Conservation (phyloP, 768 basidiomycete species). For the Neoboletus brunneissimus region DNA sequence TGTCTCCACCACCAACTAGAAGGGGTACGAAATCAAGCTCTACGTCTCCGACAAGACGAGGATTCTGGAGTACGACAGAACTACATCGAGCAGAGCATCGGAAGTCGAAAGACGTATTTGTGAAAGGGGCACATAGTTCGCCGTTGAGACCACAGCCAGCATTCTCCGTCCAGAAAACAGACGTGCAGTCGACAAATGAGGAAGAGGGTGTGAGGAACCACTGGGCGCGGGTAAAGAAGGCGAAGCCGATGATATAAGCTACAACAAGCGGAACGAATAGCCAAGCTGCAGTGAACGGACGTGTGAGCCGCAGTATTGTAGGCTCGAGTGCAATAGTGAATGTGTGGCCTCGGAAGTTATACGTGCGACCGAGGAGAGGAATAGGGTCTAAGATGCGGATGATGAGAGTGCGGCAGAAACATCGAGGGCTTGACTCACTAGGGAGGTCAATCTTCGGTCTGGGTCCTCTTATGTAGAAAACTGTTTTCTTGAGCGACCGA, state of each 20-base stretch:
- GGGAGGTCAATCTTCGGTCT: conserved; percentile 52
- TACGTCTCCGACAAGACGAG: conserved; percentile 66
- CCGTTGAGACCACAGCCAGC: conserved; percentile 77
- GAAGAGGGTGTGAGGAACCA: conserved; percentile 66
- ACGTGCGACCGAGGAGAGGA: conserved; percentile 54
- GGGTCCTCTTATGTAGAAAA: conserved; percentile 55
- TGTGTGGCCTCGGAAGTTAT: conserved; percentile 35
- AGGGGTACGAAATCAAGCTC: conserved; percentile 68
- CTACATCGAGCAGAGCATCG: conserved; percentile 77
- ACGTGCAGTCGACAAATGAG: conserved; percentile 64
- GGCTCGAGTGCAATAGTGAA: conserved; percentile 54
- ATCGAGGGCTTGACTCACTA: conserved; percentile 29
- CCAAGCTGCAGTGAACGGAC: conserved; percentile 49
- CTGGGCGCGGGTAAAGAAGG: conserved; percentile 70
- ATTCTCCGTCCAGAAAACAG: conserved; percentile 67
- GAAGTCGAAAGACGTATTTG: conserved; percentile 61
- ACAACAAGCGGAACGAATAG: conserved; percentile 52
- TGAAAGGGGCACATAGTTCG: conserved; percentile 59
- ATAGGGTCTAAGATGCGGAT: conserved; percentile 41
- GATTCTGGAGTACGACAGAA: conserved; percentile 64
- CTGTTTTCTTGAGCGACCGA: background rate
- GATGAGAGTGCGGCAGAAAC: background rate
- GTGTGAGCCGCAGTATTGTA: conserved; percentile 47
- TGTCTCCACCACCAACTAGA: conserved; percentile 83
- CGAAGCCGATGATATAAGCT: conserved; percentile 67